Percentiles rank a stretch among this genome's conserved stretches.
Conservation (phyloP, 2,329 filamentous ascomycete species). For the Talaromyces albobiverticillius region DNA sequence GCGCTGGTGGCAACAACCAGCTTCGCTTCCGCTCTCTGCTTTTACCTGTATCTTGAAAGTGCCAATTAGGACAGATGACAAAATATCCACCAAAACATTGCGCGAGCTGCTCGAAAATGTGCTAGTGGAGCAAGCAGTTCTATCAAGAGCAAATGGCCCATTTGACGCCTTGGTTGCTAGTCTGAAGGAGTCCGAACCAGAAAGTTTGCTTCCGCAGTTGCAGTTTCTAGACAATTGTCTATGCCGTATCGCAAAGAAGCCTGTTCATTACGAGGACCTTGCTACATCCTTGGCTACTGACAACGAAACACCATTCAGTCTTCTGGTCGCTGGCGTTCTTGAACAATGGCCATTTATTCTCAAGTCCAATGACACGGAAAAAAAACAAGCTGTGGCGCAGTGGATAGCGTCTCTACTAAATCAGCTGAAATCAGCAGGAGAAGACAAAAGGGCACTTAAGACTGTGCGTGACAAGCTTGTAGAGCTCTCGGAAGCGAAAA, state of each 20-base stretch:
- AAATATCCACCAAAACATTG: conserved; percentile 31
- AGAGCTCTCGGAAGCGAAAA: conserved; percentile 39
- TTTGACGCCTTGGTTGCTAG: conserved; percentile 39
- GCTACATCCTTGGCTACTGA: conserved; percentile 37
- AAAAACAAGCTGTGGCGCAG: conserved; percentile 48
- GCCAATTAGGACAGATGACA: conserved; percentile 28
- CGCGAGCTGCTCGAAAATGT: conserved; percentile 33
- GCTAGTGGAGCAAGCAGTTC: conserved; percentile 35
- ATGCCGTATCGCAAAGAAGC: conserved; percentile 69
- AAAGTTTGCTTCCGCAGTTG: conserved; percentile 40
- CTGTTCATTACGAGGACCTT: conserved; percentile 73
- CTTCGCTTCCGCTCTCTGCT: conserved; percentile 41
- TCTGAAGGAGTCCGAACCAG: conserved; percentile 31
- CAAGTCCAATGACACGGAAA: conserved; percentile 48
- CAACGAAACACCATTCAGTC: conserved; percentile 50
- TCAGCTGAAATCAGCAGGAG: conserved; percentile 51
- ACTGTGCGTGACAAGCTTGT: conserved; percentile 44
- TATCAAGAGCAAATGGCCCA: conserved; percentile 29
- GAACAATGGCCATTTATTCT: conserved; percentile 76
- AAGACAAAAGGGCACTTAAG: conserved; percentile 48
- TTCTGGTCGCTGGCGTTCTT: conserved; percentile 65
- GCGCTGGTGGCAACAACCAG: conserved; percentile 81
- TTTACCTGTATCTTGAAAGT: conserved; percentile 42
- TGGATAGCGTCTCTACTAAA: conserved; percentile 61
- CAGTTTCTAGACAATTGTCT: conserved; percentile 85